Evolutionary conservation across 768 basidiomycete genomes (phyloP).

Genomic region (Leccinum fibrillosum): DNA sequence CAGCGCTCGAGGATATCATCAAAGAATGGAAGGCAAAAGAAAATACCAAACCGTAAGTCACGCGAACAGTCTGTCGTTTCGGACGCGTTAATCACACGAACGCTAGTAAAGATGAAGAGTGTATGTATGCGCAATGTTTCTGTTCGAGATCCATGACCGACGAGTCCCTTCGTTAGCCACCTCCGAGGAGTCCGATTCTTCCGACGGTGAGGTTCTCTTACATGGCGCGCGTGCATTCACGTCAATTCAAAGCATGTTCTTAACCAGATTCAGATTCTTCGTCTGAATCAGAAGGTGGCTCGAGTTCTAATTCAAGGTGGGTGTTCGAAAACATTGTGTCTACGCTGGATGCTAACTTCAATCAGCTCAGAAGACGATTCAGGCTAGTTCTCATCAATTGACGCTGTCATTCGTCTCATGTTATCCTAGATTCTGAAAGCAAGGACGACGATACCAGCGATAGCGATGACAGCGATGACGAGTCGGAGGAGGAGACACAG

Average conservation of each 20-base stretch:
- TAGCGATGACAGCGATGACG: slow-evolving; percentile 6
- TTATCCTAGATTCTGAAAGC: slow-evolving; percentile 15
- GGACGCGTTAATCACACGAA: slow-evolving; percentile 6
- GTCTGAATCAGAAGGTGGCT: slow-evolving; percentile 21
- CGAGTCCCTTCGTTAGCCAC: slow-evolving; percentile 12
- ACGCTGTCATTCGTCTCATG: neutral
- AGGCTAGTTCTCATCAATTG: slow-evolving; percentile 13
- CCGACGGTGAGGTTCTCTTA: slow-evolving; percentile 20
- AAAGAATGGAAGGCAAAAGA: slow-evolving; percentile 54
- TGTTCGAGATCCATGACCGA: slow-evolving; percentile 1
- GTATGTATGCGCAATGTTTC: slow-evolving; percentile 19
- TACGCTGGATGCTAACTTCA: slow-evolving; percentile 4
- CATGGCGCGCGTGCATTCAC: neutral
- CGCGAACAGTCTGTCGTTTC: neutral
- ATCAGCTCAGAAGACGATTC: slow-evolving; percentile 21
- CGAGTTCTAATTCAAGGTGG: slow-evolving; percentile 28
- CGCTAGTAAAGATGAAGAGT: slow-evolving; percentile 11
- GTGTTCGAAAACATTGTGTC: slow-evolving; percentile 5
- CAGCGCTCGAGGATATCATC: slow-evolving; percentile 63
- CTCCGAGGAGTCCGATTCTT: slow-evolving; percentile 25
- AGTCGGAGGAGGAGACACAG: slow-evolving; percentile 3
- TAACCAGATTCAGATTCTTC: slow-evolving; percentile 13
- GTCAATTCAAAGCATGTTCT: neutral
- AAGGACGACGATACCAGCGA: slow-evolving; percentile 9
- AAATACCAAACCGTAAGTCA: slow-evolving; percentile 29